phyloP scores from a whole-genome alignment of 2,329 filamentous ascomycete genomes.

The Pseudogymnoascus sp. region DNA sequence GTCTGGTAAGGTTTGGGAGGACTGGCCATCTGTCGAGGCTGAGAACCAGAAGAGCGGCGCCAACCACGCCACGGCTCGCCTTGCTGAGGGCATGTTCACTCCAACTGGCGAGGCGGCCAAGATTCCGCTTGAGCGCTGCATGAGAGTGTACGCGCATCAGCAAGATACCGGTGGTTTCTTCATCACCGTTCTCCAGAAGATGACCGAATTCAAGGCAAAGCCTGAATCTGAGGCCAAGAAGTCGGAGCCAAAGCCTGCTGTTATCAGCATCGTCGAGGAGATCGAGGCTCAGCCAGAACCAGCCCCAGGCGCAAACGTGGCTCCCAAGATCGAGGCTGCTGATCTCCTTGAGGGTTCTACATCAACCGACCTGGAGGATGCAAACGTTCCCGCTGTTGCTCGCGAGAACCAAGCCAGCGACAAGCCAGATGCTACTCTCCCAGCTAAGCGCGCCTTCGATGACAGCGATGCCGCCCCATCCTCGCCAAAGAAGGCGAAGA shows the following conservation, averaged over 20 bases:
- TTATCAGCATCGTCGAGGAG: slow-evolving; percentile 36
- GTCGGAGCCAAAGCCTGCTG: slow-evolving; percentile 36
- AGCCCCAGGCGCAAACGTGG: slow-evolving; percentile 25
- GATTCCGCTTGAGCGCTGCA: slow-evolving; percentile 81
- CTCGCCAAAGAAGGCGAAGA: slow-evolving; percentile 44
- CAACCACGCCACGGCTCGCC: slow-evolving; percentile 54
- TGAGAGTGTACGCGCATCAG: slow-evolving; percentile 89
- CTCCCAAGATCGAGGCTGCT: slow-evolving; percentile 29
- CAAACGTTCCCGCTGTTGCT: slow-evolving; percentile 27
- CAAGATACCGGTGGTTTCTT: slow-evolving; percentile 98
- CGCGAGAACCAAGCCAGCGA: slow-evolving; percentile 30
- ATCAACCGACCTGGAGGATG: slow-evolving; percentile 27
- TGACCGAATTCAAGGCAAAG: slow-evolving; percentile 72
- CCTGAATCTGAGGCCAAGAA: slow-evolving; percentile 57
- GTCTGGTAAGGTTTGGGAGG: slow-evolving; percentile 68
- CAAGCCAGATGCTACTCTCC: slow-evolving; percentile 21
- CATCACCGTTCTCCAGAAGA: slow-evolving; percentile 91
- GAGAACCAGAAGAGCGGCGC: slow-evolving; percentile 56
- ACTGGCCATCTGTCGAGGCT: slow-evolving; percentile 74
- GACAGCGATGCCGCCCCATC: slow-evolving; percentile 31
- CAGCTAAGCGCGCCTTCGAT: slow-evolving; percentile 28
- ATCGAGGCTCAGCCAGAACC: slow-evolving; percentile 33
- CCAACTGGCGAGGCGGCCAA: slow-evolving; percentile 46
- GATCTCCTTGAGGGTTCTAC: slow-evolving; percentile 21
- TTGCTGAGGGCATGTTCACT: slow-evolving; percentile 82